These are phyloP conservation scores for Boletus rubropictus DNA, from an alignment of 768 basidiomycete species.

Conservation along the genomic window DNA sequence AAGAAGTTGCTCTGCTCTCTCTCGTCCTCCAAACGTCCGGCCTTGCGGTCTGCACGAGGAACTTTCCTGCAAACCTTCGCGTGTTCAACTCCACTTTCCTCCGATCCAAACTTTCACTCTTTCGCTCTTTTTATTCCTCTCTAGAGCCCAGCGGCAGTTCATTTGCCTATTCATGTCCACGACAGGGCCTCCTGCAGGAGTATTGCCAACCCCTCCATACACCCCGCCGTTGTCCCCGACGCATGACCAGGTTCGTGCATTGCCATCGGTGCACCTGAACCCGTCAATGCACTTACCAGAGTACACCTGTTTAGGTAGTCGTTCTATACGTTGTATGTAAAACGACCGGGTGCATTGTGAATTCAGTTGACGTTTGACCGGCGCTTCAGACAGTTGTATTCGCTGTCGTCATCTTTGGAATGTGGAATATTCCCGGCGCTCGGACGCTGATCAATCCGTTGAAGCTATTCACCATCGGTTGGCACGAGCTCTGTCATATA, in stretches of 20 bases:
- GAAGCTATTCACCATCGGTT: conserved; percentile 83
- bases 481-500: conserved; percentile 86
- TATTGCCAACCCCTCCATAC: conserved; percentile 29
- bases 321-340: conserved; percentile 68
- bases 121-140: conserved; percentile 1
- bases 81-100: conserved; percentile 13
- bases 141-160: conserved; percentile 23
- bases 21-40: conserved; percentile 4
- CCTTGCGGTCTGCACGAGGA: conserved; percentile 33
- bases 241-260: conserved; percentile 59
- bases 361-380: conserved; percentile 5
- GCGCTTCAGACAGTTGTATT: conserved; percentile 67
- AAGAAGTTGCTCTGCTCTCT: neutral
- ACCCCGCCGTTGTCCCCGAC: conserved; percentile 52
- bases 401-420: conserved; percentile 79
- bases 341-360: conserved; percentile 10
- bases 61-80: conserved; percentile 18
- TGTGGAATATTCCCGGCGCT: conserved; percentile 82
- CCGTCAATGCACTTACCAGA: conserved; percentile 20
- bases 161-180: conserved; percentile 30
- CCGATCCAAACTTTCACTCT: conserved; percentile 11
- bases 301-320: conserved; percentile 46
- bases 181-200: conserved; percentile 33
- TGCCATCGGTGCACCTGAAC: conserved; percentile 14
- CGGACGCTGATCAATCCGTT: conserved; percentile 76